A percentile compares a stretch with the other conserved stretches of the same genome.
phyloP scores from a whole-genome alignment of 2,329 filamentous ascomycete genomes.

The Aureobasidium musti region DNA sequence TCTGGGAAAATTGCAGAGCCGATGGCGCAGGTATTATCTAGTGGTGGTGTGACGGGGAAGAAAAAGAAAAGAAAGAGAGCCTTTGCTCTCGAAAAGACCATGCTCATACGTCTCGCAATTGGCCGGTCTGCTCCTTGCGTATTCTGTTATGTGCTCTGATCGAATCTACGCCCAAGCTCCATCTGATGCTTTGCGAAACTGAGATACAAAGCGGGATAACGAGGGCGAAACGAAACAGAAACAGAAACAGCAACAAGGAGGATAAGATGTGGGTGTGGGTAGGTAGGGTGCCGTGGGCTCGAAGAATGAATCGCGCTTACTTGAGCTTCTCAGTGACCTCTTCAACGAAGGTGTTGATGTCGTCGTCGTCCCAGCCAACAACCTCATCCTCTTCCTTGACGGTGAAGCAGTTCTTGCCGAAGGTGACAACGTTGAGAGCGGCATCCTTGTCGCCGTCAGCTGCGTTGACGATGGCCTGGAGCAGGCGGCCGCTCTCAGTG shows the following conservation, averaged over 20 bases:
- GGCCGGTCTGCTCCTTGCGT: background rate
- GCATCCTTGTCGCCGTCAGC: slow-evolving; percentile 34
- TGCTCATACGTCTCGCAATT: background rate
- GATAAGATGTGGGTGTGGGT: background rate
- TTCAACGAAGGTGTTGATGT: slow-evolving; percentile 37
- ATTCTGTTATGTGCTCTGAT: background rate
- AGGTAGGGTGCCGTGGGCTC: background rate
- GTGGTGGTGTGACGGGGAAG: background rate
- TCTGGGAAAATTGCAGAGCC: background rate
- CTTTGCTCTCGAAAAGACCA: background rate
- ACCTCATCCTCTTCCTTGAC: slow-evolving; percentile 37
- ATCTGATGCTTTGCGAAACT: background rate
- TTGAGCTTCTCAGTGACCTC: slow-evolving; percentile 37
- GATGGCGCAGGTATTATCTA: background rate
- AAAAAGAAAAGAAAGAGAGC: background rate
- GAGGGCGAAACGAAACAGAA: slow-evolving; percentile 7
- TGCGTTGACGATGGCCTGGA: slow-evolving; percentile 34
- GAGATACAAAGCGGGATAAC: background rate
- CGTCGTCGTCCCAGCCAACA: slow-evolving; percentile 32
- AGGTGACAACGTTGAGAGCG: slow-evolving; percentile 38
- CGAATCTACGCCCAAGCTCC: background rate
- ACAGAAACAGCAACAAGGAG: slow-evolving; percentile 15
- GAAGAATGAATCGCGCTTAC: slow-evolving; percentile 36
- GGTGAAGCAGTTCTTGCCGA: slow-evolving; percentile 37
- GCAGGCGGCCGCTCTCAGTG: slow-evolving; percentile 40